Evolutionary conservation across 2,329 filamentous ascomycete genomes (phyloP).

Genomic region (Rutstroemia sydowiana): DNA sequence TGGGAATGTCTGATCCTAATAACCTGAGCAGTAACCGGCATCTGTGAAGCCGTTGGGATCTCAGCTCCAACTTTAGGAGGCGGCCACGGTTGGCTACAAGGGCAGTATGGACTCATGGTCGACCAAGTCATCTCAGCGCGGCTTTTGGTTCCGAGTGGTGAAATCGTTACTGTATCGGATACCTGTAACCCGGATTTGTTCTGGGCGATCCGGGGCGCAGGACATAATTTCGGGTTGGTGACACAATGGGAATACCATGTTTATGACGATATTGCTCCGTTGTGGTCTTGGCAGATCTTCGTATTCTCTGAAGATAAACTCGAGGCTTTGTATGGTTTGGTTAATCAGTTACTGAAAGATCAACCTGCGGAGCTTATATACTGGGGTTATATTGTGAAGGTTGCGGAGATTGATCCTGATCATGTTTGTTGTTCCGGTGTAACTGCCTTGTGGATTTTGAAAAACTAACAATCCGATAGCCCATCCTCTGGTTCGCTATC

Average conservation of each 20-base stretch:
- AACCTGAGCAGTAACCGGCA: not conserved
- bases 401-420: not conserved
- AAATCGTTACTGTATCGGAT: constrained; percentile 32
- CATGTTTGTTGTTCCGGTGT: not conserved
- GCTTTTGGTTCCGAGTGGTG: constrained; percentile 39
- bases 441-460: not conserved
- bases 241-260: constrained; percentile 18
- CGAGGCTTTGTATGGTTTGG: not conserved
- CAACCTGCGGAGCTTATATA: constrained; percentile 1
- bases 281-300: not conserved
- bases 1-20: not conserved
- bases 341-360: not conserved
- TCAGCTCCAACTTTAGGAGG: constrained; percentile 30
- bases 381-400: constrained; percentile 1
- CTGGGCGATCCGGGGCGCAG: constrained; percentile 32
- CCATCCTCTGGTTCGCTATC: not conserved
- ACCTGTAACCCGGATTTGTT: constrained; percentile 38
- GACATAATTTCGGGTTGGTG: constrained; percentile 38
- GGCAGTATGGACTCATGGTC: constrained; percentile 35
- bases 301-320: constrained; percentile 1
- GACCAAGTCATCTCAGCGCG: constrained; percentile 38
- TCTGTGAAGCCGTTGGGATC: not conserved
- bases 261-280: not conserved
- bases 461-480: not conserved
- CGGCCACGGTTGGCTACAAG: constrained; percentile 34